A percentile compares a stretch with the other conserved stretches of the same genome.
Evolutionary conservation across 106 monocot species (phyloP).

Genomic region (Dendrobium chrysotoxum): DNA sequence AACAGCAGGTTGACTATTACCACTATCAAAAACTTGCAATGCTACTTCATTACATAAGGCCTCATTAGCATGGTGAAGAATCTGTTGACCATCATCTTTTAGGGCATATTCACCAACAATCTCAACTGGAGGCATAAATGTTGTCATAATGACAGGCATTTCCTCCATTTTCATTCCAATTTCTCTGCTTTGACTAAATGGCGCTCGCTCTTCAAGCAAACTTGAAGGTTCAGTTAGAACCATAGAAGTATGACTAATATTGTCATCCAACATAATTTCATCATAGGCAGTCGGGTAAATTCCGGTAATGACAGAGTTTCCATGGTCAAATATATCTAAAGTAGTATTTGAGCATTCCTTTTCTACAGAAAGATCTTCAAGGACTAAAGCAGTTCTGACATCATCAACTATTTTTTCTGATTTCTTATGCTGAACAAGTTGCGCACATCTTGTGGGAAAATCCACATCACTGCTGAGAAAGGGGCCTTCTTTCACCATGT

Average conservation of each 20-base stretch:
- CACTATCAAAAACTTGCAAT: constrained; percentile 5
- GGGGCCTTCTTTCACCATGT: constrained; percentile 87
- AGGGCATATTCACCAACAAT: constrained; percentile 5
- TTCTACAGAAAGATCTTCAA: constrained; percentile 13
- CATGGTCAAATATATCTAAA: constrained; percentile 6
- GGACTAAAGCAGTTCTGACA: constrained; percentile 31
- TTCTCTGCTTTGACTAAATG: constrained; percentile 7
- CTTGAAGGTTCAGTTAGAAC: constrained; percentile 2
- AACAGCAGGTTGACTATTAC: constrained; percentile 5
- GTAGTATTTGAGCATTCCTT: constrained; percentile 1
- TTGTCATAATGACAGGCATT: neutral
- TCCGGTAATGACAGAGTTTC: constrained; percentile 6
- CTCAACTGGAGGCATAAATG: constrained; percentile 5
- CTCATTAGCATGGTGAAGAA: constrained; percentile 2
- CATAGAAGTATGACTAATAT: constrained; percentile 9
- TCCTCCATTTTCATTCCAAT: constrained; percentile 10
- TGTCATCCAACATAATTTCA: constrained; percentile 28
- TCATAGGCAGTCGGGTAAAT: constrained; percentile 10
- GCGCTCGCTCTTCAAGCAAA: constrained; percentile 6
- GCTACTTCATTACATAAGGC: neutral
- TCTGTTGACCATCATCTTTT: constrained; percentile 7
- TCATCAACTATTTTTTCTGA: constrained; percentile 58
- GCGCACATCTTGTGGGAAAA: constrained; percentile 58
- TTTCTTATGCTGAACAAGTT: constrained; percentile 68
- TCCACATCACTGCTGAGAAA: constrained; percentile 67